Percentiles rank a stretch among this genome's conserved stretches.
phyloP scores from a whole-genome alignment of 768 basidiomycete genomes.

The Mycena maculata region DNA sequence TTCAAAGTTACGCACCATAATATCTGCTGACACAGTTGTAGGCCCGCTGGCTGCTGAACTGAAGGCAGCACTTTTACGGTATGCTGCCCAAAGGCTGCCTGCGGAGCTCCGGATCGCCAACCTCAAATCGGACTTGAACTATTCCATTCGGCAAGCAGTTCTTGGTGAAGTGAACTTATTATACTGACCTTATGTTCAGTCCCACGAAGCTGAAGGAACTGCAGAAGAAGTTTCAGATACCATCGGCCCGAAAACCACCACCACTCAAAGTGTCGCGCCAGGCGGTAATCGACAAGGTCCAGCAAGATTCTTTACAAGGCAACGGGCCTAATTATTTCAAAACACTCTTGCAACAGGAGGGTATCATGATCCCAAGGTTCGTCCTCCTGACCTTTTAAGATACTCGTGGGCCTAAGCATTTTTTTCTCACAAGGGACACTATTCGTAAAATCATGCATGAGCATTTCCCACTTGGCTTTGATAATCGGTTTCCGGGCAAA shows the following conservation, averaged over 20 bases:
- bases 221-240: neutral
- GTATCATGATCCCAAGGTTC: slow-evolving; percentile 8
- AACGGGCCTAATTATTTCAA: slow-evolving; percentile 11
- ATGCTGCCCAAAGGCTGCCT: neutral
- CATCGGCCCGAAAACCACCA: slow-evolving; percentile 2
- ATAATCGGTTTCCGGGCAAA: slow-evolving; percentile 31
- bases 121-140: slow-evolving; percentile 20
- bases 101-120: neutral
- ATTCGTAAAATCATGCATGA: slow-evolving; percentile 11
- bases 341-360: neutral
- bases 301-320: neutral
- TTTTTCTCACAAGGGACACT: neutral
- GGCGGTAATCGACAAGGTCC: slow-evolving; percentile 10
- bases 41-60: neutral
- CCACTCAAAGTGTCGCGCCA: neutral
- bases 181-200: neutral
- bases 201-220: slow-evolving; percentile 10
- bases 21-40: neutral
- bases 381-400: neutral
- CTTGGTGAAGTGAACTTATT: neutral
- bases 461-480: slow-evolving; percentile 32
- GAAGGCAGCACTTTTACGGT: neutral
- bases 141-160: slow-evolving; percentile 10
- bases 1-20: neutral
- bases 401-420: too few relatives aligned